Percentiles rank a stretch among this genome's conserved stretches.
phyloP scores from a whole-genome alignment of 2,329 filamentous ascomycete genomes.

The Fusarium sp. region DNA sequence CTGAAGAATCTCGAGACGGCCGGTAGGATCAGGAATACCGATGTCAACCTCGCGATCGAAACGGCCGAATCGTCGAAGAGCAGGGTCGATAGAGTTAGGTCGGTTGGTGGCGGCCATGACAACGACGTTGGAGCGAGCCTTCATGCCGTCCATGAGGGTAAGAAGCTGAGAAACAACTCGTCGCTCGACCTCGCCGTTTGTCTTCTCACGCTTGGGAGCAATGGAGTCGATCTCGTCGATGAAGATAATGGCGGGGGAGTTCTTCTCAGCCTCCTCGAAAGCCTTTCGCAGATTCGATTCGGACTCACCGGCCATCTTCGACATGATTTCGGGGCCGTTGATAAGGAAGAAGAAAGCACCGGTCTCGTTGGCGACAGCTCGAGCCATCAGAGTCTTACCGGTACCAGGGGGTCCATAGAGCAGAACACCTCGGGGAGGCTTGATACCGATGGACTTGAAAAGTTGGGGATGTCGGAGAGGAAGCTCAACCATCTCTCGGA shows the following conservation, averaged over 20 bases:
- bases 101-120: conserved; percentile 99
- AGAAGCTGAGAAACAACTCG: conserved; percentile 96
- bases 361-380: conserved; percentile 98
- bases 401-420: conserved; percentile 98
- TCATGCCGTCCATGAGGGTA: conserved; percentile 99
- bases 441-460: conserved; percentile 99
- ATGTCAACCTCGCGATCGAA: conserved; percentile 99
- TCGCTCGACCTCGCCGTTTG: conserved; percentile 97
- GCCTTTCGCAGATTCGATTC: conserved; percentile 98
- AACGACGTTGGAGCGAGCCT: conserved; percentile 97
- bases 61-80: conserved; percentile 95
- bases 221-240: conserved; percentile 99
- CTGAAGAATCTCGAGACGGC: conserved; percentile 97
- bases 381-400: conserved; percentile 99
- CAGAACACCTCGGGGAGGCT: conserved; percentile 97
- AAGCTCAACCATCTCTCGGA: conserved; percentile 97
- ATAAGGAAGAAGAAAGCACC: conserved; percentile 99
- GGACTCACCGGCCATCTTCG: conserved; percentile 99
- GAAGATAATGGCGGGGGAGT: conserved; percentile 98
- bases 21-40: conserved; percentile 96
- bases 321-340: conserved; percentile 99
- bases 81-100: conserved; percentile 98
- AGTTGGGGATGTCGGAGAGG: conserved; percentile 96
- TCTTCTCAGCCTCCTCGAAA: conserved; percentile 99
- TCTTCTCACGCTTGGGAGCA: conserved; percentile 99